Base-by-base conservation (phyloP, 345 rosid genomes). In the Camelina neglecta region DNA sequence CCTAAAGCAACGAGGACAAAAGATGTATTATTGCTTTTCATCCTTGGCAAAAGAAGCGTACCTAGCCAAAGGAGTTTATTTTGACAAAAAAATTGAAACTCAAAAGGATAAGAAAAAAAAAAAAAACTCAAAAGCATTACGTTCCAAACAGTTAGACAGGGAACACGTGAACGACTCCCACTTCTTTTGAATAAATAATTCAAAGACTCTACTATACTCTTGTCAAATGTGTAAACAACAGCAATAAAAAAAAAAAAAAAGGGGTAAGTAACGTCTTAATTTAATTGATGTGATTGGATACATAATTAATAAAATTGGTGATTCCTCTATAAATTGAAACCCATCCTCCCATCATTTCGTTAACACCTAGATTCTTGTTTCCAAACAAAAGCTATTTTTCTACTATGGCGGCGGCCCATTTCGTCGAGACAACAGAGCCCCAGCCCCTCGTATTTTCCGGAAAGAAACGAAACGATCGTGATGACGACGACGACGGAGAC, bases 401-500 rank as follows among this genome's bases (percentile, higher is more conserved):
- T 15, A 29, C 58, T 11, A 88, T 88, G 93, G 24, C 24, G 24
- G 84, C 24, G 24, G 84, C 85, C 9, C 83, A 84, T 45, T 48
- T 81, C 75, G 21, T 73, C 69, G 73, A 72, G 45, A 62, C 71
- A 44, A 75, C 59, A n/a, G 68, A 60, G 9, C 70, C 78, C 58
- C 70, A 60, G 9, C 70, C 78, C 58, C 70, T 80, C 58, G 79
- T 75, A 26, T 64, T 83, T 72, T 12, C 89, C 13, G 84, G 84
- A 39, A 87, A 81, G 80, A 92, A 88, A 80, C 71, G 93, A 54
- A 67, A 80, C 7, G 89, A 85, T 11, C 61, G 80, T 0, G 92
- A 85, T 24, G 92, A 67, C 0, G 71, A 86, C 0, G 71, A 86
- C 21, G 89, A 69, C 3, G 63, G 70, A 11, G 88, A 78, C n/a